Percentiles rank a stretch among this genome's conserved stretches.
These are phyloP conservation scores for Alectoria sarmentosa DNA, from an alignment of 495 filamentous ascomycete species.

Conservation along the genomic window DNA sequence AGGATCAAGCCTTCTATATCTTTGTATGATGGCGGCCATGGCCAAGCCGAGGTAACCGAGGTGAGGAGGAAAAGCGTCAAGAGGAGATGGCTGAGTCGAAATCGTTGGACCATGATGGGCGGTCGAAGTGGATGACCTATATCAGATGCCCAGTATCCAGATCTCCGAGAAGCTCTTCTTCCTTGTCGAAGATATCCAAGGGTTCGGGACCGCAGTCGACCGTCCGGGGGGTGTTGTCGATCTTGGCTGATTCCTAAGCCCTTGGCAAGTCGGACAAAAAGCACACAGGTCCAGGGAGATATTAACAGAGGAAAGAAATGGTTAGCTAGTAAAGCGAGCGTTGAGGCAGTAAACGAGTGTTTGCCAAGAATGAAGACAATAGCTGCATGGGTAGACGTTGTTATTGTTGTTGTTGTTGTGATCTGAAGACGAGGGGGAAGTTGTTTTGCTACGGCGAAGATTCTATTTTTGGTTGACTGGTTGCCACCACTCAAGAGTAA, in stretches of 20 bases:
- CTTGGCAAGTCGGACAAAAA: constrained; percentile 5
- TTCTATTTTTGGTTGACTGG: constrained; percentile 7
- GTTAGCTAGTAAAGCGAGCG: constrained; percentile 12
- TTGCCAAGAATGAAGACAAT: constrained; percentile 7
- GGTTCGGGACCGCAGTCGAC: background rate
- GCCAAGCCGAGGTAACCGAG: constrained; percentile 44
- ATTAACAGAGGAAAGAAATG: background rate
- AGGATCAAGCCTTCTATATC: constrained; percentile 24
- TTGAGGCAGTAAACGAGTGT: constrained; percentile 14
- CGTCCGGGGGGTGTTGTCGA: constrained; percentile 5
- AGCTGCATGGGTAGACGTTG: background rate
- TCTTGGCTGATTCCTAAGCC: constrained; percentile 3
- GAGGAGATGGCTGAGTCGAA: constrained; percentile 17
- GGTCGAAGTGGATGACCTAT: background rate
- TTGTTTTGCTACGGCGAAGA: background rate
- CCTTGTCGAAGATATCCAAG: background rate
- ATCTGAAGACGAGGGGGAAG: constrained; percentile 1
- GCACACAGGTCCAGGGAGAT: background rate
- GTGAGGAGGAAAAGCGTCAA: constrained; percentile 38
- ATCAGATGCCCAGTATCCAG: background rate
- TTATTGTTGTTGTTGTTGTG: background rate
- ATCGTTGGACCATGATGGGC: constrained; percentile 17
- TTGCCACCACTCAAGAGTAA: background rate
- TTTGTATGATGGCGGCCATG: constrained; percentile 36
- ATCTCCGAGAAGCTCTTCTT: background rate